phyloP scores from a whole-genome alignment of 768 basidiomycete species.

The Psilocybe cyanescens region DNA sequence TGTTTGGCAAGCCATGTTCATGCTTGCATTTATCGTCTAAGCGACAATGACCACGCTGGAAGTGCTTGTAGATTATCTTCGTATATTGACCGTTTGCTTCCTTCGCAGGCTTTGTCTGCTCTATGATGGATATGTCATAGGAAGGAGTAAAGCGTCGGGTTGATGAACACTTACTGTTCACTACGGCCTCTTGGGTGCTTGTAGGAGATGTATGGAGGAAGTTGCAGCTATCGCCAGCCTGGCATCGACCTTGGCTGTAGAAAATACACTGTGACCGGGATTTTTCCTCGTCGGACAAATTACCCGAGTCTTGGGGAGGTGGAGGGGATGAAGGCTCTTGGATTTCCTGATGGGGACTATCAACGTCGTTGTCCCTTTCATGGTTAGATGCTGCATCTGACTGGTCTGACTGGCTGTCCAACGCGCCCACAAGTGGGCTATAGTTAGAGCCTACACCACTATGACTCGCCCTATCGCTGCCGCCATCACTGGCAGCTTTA shows the following conservation, averaged over 20 bases:
- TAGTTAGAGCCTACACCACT: not conserved
- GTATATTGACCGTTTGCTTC: no score
- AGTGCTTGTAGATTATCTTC: slow-evolving; percentile 1
- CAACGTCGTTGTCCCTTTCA: not conserved
- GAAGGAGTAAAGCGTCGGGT: not conserved
- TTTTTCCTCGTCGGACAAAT: not conserved
- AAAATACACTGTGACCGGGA: slow-evolving; percentile 5
- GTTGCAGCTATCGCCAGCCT: not conserved
- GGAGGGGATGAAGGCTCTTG: not conserved
- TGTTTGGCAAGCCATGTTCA: not conserved
- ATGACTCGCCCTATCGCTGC: not conserved
- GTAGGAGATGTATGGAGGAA: slow-evolving; percentile 3
- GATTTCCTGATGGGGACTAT: not conserved
- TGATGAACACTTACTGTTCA: not conserved
- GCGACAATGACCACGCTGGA: not conserved
- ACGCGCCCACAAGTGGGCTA: not conserved
- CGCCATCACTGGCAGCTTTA: not conserved
- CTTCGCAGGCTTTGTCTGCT: not conserved
- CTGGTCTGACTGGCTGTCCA: not conserved
- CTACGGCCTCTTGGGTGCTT: not conserved
- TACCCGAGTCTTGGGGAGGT: not conserved
- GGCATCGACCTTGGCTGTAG: slow-evolving; percentile 1
- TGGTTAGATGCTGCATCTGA: not conserved
- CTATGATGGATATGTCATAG: not conserved
- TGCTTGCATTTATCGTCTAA: slow-evolving; percentile 1